phyloP scores from a whole-genome alignment of 805 yeast species.

The Debaryomyces maramus region DNA sequence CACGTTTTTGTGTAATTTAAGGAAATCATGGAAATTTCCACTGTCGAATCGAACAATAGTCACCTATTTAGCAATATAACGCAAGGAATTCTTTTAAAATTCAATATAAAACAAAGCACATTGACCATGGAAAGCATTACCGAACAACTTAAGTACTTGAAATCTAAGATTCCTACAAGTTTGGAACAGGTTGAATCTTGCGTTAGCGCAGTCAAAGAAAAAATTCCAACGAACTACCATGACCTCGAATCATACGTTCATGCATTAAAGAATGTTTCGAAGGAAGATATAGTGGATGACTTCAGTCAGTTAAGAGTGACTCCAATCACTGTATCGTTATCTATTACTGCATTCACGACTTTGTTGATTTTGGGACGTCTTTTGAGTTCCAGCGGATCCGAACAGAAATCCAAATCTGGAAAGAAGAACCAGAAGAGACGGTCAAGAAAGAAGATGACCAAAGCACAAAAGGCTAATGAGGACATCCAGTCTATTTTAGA shows the following conservation, averaged over 20 bases:
- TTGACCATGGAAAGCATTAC: conserved; percentile 11
- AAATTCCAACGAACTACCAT: conserved; percentile 8
- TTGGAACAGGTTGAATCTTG: conserved; percentile 10
- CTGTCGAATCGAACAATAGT: neutral
- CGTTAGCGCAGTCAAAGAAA: conserved; percentile 8
- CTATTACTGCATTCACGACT: conserved; percentile 30
- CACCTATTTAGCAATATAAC: neutral
- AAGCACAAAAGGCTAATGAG: conserved; percentile 41
- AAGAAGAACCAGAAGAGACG: conserved; percentile 17
- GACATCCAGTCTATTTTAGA: conserved; percentile 41
- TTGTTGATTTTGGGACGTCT: conserved; percentile 22
- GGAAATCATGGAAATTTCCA: neutral
- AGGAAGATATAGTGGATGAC: conserved; percentile 30
- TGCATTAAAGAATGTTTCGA: conserved; percentile 3
- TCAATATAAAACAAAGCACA: neutral
- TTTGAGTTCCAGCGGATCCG: conserved; percentile 9
- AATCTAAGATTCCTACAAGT: conserved; percentile 7
- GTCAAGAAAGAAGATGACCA: conserved; percentile 28
- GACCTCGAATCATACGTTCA: conserved; percentile 13
- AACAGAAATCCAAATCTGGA: conserved; percentile 5
- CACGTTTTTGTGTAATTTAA: conserved; percentile 6
- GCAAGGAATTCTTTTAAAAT: neutral
- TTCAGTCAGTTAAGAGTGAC: conserved; percentile 28
- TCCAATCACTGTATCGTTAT: conserved; percentile 34
- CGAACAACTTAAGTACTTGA: conserved; percentile 10